phyloP scores from a whole-genome alignment of 345 rosid genomes.

The Citrus medica region DNA sequence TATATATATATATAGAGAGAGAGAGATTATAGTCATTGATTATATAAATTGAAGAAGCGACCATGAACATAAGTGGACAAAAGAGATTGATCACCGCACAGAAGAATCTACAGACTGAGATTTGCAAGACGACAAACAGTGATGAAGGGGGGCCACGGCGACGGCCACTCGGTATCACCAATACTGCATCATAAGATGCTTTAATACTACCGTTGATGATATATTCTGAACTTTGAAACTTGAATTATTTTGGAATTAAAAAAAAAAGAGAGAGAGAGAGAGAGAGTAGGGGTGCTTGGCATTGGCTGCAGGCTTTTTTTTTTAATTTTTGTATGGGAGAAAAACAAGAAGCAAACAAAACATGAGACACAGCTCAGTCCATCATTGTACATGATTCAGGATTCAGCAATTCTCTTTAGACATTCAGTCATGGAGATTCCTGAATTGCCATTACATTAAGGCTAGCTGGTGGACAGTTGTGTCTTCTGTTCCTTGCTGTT shows the following conservation, averaged over 20 bases:
- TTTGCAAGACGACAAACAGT: background rate
- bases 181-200: background rate
- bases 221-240: background rate
- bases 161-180: background rate
- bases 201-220: background rate
- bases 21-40: no score
- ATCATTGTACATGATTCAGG: background rate
- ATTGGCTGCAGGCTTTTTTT: background rate
- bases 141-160: background rate
- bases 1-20: no score
- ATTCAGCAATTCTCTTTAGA: background rate
- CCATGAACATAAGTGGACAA: background rate
- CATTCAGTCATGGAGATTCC: slow-evolving; percentile 9
- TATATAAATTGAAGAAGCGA: background rate
- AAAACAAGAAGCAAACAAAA: background rate
- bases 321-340: background rate
- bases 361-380: slow-evolving; percentile 1
- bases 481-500: background rate
- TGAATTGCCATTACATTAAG: background rate
- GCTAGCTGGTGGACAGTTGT: background rate
- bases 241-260: background rate
- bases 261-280: no score
- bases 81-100: background rate
- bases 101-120: slow-evolving; percentile 15
- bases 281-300: background rate